Percentiles rank a stretch among this genome's conserved stretches.
Evolutionary conservation across 139 green algal genomes (phyloP).

Genomic region (Ettlia oleoabundans): DNA sequence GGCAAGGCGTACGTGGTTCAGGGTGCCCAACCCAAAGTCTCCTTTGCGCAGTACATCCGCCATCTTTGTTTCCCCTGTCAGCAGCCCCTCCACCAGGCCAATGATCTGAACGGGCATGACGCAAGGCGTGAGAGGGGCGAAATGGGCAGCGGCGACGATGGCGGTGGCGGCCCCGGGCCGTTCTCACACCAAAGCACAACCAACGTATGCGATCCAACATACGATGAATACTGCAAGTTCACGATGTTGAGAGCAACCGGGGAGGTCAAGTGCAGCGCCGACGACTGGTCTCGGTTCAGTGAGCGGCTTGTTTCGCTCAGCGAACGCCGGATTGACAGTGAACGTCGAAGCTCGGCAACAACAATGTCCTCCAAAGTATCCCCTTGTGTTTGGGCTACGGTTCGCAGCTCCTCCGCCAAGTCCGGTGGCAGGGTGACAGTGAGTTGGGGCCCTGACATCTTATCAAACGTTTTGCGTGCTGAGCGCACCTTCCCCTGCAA

Average conservation of each 20-base stretch:
- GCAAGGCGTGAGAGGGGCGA: no score
- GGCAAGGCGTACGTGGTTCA: constrained; percentile 28
- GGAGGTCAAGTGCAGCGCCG: constrained; percentile 9
- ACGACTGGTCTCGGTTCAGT: neutral
- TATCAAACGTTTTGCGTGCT: no score
- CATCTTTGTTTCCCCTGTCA: constrained; percentile 10
- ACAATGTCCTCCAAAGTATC: neutral
- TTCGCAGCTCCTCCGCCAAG: neutral
- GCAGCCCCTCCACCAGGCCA: constrained; percentile 27
- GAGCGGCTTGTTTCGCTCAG: neutral
- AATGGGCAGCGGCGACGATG: no score
- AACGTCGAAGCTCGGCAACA: neutral
- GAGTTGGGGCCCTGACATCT: no score
- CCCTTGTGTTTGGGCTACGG: neutral
- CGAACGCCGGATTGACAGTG: no score
- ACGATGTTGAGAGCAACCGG: no score
- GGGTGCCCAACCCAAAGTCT: constrained; percentile 33
- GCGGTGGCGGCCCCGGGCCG: no score
- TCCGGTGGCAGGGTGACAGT: constrained; percentile 19
- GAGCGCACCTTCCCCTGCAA: no score
- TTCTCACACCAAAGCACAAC: no score
- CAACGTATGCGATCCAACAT: no score
- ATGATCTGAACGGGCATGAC: constrained; percentile 7
- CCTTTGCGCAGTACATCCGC: constrained; percentile 4
- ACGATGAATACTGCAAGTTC: neutral